Evolutionary conservation across 257 asterid species (phyloP), one percentile per base, ranked within the genome.

Genomic region (Fraxinus anomala): DNA sequence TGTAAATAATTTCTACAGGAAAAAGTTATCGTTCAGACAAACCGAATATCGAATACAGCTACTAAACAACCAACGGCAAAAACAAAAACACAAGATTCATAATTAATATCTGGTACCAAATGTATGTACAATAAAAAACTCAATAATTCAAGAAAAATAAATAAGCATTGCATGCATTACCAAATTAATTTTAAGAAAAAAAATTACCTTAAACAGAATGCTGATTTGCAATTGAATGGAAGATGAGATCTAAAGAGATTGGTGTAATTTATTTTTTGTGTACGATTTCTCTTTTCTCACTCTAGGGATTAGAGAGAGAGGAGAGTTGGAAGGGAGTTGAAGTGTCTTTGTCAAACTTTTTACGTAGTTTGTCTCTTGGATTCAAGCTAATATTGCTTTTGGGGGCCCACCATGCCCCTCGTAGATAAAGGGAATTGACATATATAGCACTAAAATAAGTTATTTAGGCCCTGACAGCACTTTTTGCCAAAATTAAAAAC

Each of bases 141-240:
- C 74, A 23, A 68, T 28, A 63, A 28, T 68, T 51, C 24, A 28
- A 31, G 12, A 26, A 17, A 49, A 76, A 70, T 30, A 51, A 33
- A 16, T 31, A 72, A 24, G 44, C 34, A 68, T 67, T 40, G 76
- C 40, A 61, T 23, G 67, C 66, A 39, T 31, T 39, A 42, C 28
- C 59, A 68, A 36, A 33, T 54, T 17, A 26, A 23, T 5, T 1
- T 1, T 6, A 42, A 34, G 75, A 39, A 66, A 76, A 19, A 68
- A 80, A 37, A 13, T 24, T 28, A 79, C 87, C 85, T 63, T 2
- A 14, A 44, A 75, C 19, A 78, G 66, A 40, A 72, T 31, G 79
- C 31, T 28, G 73, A 51, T 59, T 72, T 26, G 76, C 74, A 31
- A 68, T 66, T 71, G 73, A 77, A 49, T 34, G 54, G 76, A 37